A percentile compares a stretch with the other conserved stretches of the same genome.
These are phyloP conservation scores for Atkinsonella texensis DNA, from an alignment of 2,329 filamentous ascomycete species.

Conservation along the genomic window DNA sequence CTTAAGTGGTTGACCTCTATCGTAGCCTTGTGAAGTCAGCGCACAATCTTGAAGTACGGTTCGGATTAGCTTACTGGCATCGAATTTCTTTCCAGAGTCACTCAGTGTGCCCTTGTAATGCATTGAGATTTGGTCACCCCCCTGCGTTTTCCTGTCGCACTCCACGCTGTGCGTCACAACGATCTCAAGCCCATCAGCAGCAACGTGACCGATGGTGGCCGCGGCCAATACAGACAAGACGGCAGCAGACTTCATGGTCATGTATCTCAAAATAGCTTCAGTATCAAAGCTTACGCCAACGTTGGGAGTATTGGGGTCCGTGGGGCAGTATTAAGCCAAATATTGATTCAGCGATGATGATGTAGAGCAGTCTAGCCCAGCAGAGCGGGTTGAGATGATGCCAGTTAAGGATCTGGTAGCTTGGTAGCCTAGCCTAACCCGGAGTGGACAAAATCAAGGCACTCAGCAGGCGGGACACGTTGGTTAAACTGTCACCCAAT, in stretches of 20 bases:
- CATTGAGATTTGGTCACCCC: conserved; percentile 70
- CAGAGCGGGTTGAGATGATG: background rate
- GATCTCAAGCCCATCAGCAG: conserved; percentile 57
- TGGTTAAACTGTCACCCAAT: too few relatives aligned
- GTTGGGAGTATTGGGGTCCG: too few relatives aligned
- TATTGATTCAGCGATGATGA: background rate
- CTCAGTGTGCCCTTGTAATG: conserved; percentile 81
- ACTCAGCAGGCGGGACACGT: too few relatives aligned
- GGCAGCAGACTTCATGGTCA: conserved; percentile 37
- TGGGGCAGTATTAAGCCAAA: background rate
- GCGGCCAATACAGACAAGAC: conserved; percentile 40
- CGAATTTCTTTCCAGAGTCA: conserved; percentile 65
- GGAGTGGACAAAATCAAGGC: too few relatives aligned
- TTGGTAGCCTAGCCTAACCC: too few relatives aligned
- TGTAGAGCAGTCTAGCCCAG: background rate
- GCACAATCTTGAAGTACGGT: background rate
- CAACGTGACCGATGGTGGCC: conserved; percentile 34
- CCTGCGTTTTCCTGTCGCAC: conserved; percentile 65
- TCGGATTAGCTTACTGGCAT: conserved; percentile 43
- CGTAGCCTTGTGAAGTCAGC: conserved; percentile 41
- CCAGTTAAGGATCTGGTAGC: background rate
- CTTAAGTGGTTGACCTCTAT: conserved; percentile 60
- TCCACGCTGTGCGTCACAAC: conserved; percentile 62
- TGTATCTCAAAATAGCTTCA: background rate
- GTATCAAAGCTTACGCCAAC: background rate